Conservation (phyloP, 106 monocot genomes). For the Dendrobium chrysotoxum region DNA sequence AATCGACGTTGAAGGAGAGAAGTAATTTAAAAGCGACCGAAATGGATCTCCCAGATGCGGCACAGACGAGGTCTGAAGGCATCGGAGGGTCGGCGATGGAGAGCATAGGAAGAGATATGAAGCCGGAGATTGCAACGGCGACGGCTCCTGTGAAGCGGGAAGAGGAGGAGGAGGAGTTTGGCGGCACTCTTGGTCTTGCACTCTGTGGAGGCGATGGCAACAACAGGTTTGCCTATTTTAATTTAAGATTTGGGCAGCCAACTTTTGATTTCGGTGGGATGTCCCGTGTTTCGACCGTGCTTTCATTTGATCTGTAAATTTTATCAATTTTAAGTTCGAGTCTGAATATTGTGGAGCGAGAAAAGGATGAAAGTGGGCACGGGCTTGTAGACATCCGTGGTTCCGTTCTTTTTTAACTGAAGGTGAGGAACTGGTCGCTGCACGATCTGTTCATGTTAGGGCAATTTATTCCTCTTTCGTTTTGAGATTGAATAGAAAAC, state of each 20-base stretch:
- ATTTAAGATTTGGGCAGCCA: background rate
- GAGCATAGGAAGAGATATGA: background rate
- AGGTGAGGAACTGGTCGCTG: background rate
- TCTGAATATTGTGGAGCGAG: background rate
- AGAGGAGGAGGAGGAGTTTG: background rate
- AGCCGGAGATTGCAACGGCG: background rate
- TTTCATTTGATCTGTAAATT: background rate
- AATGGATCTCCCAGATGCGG: background rate
- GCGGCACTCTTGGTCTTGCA: background rate
- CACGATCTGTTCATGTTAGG: background rate
- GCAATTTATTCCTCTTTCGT: background rate
- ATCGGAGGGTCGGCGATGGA: background rate
- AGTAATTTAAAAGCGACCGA: background rate
- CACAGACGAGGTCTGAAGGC: background rate
- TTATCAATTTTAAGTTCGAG: background rate
- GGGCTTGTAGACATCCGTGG: background rate
- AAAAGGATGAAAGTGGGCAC: background rate
- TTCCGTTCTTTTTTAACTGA: background rate
- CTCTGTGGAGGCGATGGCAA: background rate
- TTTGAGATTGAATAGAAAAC: background rate
- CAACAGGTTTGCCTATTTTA: slow-evolving; percentile 1
- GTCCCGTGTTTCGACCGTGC: background rate
- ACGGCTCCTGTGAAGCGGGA: slow-evolving; percentile 3
- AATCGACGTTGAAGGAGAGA: background rate
- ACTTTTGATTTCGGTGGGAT: background rate